Conservation (phyloP, 768 basidiomycete species). For the Trichaptum fuscoviolaceum region DNA sequence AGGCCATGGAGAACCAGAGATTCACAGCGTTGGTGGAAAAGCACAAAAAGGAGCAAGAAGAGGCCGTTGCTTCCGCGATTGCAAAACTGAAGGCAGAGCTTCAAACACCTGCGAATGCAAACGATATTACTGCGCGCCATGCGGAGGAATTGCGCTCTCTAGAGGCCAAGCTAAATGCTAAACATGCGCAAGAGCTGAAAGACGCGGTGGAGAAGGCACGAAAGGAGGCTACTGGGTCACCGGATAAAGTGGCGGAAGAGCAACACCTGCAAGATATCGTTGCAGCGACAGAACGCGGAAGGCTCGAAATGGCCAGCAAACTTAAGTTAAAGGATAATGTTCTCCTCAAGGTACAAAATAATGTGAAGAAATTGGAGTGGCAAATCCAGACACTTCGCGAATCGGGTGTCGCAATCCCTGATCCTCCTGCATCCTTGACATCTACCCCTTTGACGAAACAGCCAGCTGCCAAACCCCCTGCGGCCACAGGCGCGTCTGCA, state of each 20-base stretch:
- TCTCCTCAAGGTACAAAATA: slow-evolving; percentile 52
- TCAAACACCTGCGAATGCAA: slow-evolving; percentile 20
- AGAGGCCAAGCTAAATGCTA: slow-evolving; percentile 44
- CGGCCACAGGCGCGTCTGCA: neutral
- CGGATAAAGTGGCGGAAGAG: neutral
- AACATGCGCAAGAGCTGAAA: slow-evolving; percentile 36
- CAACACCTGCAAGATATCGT: slow-evolving; percentile 52
- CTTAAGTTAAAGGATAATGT: slow-evolving; percentile 67
- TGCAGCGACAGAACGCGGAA: slow-evolving; percentile 63
- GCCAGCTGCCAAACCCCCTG: slow-evolving; percentile 8
- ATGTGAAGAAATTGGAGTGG: slow-evolving; percentile 64
- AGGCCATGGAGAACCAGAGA: slow-evolving; percentile 41
- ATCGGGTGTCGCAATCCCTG: slow-evolving; percentile 24
- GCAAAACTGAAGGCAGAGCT: slow-evolving; percentile 49
- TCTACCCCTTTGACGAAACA: slow-evolving; percentile 16
- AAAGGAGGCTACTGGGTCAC: neutral
- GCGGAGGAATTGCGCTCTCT: slow-evolving; percentile 53
- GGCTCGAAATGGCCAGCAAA: slow-evolving; percentile 58
- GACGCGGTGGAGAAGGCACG: neutral
- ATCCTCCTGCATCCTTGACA: slow-evolving; percentile 16
- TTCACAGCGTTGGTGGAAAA: slow-evolving; percentile 22
- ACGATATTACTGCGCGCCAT: slow-evolving; percentile 48
- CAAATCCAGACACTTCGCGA: slow-evolving; percentile 42
- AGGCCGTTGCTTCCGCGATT: slow-evolving; percentile 50
- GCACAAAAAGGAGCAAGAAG: slow-evolving; percentile 31